Evolutionary conservation across 495 filamentous ascomycete species (phyloP).

Genomic region (Lophiostoma macrostomum): DNA sequence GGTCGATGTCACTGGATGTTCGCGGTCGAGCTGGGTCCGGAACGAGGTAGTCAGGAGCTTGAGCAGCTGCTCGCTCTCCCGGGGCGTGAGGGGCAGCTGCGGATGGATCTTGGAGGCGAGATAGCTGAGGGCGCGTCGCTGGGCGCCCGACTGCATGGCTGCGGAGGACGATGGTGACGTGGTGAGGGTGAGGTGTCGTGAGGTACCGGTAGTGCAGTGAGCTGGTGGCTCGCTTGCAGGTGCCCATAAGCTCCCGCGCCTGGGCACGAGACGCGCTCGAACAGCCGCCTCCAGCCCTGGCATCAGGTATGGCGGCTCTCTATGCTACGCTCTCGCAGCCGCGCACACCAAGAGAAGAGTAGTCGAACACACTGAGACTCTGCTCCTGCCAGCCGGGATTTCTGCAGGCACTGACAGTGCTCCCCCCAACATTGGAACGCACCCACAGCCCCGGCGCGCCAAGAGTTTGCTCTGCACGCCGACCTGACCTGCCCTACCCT

Average conservation of each 20-base stretch:
- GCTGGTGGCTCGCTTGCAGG: no score
- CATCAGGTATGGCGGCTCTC: no score
- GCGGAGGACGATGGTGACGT: constrained; percentile 8
- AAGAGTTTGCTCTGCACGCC: constrained; percentile 4
- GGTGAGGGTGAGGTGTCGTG: no score
- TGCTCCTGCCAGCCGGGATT: not conserved
- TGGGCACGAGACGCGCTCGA: no score
- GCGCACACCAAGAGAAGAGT: no score
- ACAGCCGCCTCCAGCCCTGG: no score
- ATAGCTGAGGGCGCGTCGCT: constrained; percentile 33
- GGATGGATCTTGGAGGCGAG: constrained; percentile 58
- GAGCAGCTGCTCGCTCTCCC: constrained; percentile 66
- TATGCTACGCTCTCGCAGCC: no score
- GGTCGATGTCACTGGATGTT: constrained; percentile 46
- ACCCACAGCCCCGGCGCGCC: no score
- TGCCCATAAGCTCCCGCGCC: no score
- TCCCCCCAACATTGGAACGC: not conserved
- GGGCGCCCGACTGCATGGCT: constrained; percentile 28
- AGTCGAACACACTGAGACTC: constrained; percentile 5
- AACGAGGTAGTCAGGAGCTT: constrained; percentile 72
- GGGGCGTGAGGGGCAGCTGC: constrained; percentile 61
- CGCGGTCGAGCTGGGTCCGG: constrained; percentile 64
- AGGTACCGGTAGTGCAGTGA: no score
- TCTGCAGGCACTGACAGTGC: no score
- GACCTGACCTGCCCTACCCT: not conserved